Evolutionary conservation across 495 filamentous ascomycete genomes (phyloP).

Genomic region (Penicillium ucsense): DNA sequence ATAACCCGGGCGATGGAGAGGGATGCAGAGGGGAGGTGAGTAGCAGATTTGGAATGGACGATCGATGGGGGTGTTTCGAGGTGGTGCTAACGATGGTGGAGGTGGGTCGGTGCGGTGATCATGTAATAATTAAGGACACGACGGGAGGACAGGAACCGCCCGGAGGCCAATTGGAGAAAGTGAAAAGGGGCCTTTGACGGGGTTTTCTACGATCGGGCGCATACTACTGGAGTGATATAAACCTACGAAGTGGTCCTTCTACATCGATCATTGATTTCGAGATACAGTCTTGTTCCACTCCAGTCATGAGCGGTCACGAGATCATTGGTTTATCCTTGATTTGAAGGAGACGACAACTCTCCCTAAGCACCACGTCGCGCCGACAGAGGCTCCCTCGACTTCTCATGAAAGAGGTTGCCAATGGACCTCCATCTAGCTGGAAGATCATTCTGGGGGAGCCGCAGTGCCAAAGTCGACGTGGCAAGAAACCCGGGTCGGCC

Average conservation of each 20-base stretch:
- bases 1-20: constrained; percentile 4
- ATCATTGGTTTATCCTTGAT: too few species aligned
- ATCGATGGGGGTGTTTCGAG: background rate
- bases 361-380: too few species aligned
- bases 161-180: constrained; percentile 7
- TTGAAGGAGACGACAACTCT: too few species aligned
- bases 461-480: constrained; percentile 3
- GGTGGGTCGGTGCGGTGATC: constrained; percentile 6
- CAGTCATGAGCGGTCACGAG: too few species aligned
- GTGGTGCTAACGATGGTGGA: background rate
- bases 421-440: background rate
- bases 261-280: too few species aligned
- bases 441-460: constrained; percentile 4
- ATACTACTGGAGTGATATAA: too few species aligned
- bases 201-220: background rate
- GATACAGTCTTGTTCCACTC: too few species aligned
- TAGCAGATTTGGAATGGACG: constrained; percentile 8
- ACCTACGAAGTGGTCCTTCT: too few species aligned
- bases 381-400: too few species aligned
- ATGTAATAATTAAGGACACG: constrained; percentile 1
- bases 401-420: too few species aligned
- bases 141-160: constrained; percentile 10
- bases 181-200: background rate
- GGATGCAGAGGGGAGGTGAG: constrained; percentile 14
- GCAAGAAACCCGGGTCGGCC: constrained; percentile 5